Conservation (phyloP, 495 filamentous ascomycete genomes). For the Aspergillus funiculosus region DNA sequence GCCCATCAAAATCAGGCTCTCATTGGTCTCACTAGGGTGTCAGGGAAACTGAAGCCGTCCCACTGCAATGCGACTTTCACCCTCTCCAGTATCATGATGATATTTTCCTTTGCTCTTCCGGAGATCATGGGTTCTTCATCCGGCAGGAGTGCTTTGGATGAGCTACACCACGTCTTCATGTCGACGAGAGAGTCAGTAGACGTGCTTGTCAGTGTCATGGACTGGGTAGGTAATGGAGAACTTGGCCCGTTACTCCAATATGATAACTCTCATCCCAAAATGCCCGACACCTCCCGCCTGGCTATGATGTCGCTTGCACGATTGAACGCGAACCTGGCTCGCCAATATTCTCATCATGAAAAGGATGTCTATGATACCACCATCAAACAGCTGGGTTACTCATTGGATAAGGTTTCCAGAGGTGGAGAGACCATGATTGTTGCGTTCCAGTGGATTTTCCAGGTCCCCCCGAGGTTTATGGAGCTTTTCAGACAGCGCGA, state of each 20-base stretch:
- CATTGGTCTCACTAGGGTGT: constrained; percentile 23
- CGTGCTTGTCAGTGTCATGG: constrained; percentile 25
- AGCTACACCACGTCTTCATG: constrained; percentile 40
- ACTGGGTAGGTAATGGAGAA: constrained; percentile 34
- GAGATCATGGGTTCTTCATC: constrained; percentile 16
- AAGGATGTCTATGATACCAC: constrained; percentile 27
- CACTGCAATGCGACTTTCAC: constrained; percentile 45
- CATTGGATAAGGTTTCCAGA: constrained; percentile 30
- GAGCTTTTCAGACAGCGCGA: constrained; percentile 43
- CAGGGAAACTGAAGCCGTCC: constrained; percentile 24
- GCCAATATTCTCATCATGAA: constrained; percentile 25
- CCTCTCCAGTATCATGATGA: constrained; percentile 40
- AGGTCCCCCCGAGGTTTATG: constrained; percentile 46
- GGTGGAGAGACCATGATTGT: constrained; percentile 34
- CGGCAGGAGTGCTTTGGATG: constrained; percentile 28
- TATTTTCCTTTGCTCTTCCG: constrained; percentile 41
- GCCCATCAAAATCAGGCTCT: constrained; percentile 39
- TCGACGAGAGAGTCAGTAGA: constrained; percentile 36
- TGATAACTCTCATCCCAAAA: constrained; percentile 23
- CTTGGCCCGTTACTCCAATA: constrained; percentile 27
- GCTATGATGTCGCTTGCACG: constrained; percentile 29
- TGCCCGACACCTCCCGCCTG: constrained; percentile 37
- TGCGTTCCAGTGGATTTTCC: constrained; percentile 46
- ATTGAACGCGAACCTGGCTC: constrained; percentile 25
- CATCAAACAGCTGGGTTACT: constrained; percentile 27